Evolutionary conservation across 805 yeast genomes (phyloP), one percentile per base, ranked within the genome.

Genomic region (Sporopachydermia lactativora): DNA sequence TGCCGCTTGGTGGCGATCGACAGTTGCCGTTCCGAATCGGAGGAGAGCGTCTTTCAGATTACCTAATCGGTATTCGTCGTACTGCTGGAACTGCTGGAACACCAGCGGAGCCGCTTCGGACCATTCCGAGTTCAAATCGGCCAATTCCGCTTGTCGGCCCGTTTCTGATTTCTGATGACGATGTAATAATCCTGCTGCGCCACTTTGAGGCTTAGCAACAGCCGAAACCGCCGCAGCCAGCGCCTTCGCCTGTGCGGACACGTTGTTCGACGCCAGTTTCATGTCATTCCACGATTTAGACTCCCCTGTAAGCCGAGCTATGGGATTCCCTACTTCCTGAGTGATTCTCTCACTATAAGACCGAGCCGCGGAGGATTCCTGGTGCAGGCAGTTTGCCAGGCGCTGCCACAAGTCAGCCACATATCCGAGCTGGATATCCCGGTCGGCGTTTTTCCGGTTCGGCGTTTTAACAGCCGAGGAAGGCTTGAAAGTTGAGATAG

Each of bases 31-130:
- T 54, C 76, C 73, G 52, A 75, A 78, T 52, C 75, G 75, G 39
- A 77, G 64, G 42, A 88, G 65, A 42, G 77, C 68, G 41, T 76
- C 77, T 53, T 83, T 78, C 45, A 84, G 62, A 43, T 75, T 68
- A 44, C 60, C 65, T 57, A 73, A 66, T 60, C 83, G 75, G 57
- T 62, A 62, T 51, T 62, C 68, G 55, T 85, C 94, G 49, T 79
- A 75, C 45, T 66, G 67, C 53, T 84, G 92, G 54, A 85, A 79
- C 47, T 74, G 73, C 49, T 77, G 78, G 53, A 82, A 80, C 36
- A 81, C 73, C 42, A 70, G 74, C 2, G 94, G 89, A 2, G 92
- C 89, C 54, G 77, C 76, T 41, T 72, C 63, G 46, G 76, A 77
- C 95, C 95, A 85, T 49, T 73, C 70, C 28, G 64, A 64, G 41